Percentiles rank a stretch among this genome's conserved stretches.
phyloP scores from a whole-genome alignment of 345 rosid species.

The Lepidium sativum region DNA sequence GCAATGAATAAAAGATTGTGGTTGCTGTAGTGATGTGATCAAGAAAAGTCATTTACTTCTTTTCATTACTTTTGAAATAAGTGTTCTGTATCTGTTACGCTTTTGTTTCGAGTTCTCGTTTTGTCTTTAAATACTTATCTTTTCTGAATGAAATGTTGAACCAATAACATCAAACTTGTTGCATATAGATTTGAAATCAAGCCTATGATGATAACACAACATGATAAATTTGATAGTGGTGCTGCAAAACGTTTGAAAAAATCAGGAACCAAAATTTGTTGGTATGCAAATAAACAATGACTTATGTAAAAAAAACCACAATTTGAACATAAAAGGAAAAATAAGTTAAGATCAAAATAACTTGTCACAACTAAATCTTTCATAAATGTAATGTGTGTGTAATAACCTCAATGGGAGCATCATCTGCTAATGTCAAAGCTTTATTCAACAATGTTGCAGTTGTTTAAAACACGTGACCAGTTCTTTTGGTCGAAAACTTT shows the following conservation, averaged over 20 bases:
- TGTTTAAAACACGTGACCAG: constrained; percentile 94
- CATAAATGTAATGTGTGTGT: background rate
- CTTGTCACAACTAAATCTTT: background rate
- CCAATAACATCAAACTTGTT: no score
- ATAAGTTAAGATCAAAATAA: background rate
- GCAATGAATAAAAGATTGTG: no score
- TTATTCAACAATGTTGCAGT: constrained; percentile 84
- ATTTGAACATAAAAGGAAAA: constrained; percentile 37
- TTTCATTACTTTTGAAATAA: no score
- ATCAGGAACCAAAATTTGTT: background rate
- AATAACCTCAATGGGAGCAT: constrained; percentile 76
- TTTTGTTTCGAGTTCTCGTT: no score
- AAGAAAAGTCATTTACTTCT: no score
- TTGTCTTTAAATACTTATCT: no score
- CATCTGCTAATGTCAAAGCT: constrained; percentile 64
- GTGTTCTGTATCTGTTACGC: no score
- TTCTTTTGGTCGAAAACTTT: constrained; percentile 76
- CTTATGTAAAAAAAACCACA: constrained; percentile 46
- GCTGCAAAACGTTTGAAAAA: constrained; percentile 30
- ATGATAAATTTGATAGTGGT: constrained; percentile 73
- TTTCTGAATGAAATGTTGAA: no score
- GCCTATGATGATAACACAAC: no score
- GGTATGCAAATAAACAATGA: background rate
- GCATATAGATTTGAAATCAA: no score
- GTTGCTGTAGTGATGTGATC: no score